These are phyloP conservation scores for Aschersonia sp. DNA, from an alignment of 2,329 filamentous ascomycete species.

Conservation along the genomic window DNA sequence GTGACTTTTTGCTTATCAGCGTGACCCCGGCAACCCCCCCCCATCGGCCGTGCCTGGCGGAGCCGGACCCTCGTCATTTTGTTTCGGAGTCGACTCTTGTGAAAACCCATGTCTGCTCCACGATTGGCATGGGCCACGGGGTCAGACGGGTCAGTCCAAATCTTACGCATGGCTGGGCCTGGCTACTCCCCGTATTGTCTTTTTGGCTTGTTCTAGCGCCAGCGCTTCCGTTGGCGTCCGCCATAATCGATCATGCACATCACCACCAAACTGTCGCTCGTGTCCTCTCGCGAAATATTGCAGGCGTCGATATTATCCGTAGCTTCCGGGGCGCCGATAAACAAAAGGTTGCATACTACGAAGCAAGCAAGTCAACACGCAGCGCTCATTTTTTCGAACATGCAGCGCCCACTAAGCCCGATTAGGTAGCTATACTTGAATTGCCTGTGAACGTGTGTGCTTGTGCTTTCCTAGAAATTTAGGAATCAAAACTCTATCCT, in stretches of 20 bases:
- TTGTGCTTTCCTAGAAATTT: too few species aligned
- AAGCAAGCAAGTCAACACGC: too few species aligned
- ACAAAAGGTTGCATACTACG: too few species aligned
- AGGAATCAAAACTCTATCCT: too few species aligned
- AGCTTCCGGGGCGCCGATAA: not conserved
- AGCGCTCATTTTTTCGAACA: too few species aligned
- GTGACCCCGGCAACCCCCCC: not conserved
- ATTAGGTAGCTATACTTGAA: too few species aligned
- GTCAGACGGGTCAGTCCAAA: not conserved
- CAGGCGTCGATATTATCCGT: too few species aligned
- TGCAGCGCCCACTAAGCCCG: too few species aligned
- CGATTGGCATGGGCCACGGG: not conserved
- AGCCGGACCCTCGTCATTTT: not conserved
- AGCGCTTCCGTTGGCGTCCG: not conserved
- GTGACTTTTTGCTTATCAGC: not conserved
- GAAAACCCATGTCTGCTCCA: not conserved
- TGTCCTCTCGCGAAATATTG: too few species aligned
- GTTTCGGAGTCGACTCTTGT: not conserved
- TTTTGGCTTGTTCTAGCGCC: not conserved
- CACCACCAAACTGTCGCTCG: not conserved
- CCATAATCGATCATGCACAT: not conserved
- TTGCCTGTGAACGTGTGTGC: too few species aligned
- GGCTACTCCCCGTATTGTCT: too few species aligned
- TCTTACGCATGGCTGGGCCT: not conserved
- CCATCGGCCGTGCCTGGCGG: constrained; percentile 3